Base-by-base conservation (phyloP, 345 rosid genomes). In the Isatis tinctoria region DNA sequence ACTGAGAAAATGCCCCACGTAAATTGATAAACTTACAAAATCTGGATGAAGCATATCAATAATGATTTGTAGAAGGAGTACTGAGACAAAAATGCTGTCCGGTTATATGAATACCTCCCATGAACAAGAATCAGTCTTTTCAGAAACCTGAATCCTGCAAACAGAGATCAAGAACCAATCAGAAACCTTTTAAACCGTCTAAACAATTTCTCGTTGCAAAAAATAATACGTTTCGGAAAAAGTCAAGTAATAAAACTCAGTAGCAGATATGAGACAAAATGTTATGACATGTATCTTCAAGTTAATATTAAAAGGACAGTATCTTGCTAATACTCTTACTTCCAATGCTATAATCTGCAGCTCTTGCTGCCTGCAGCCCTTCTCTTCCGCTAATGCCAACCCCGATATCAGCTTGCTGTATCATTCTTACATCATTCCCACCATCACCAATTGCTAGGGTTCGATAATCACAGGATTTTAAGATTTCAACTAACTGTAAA, bases 381-480 rank as follows among this genome's bases (percentile, higher is more conserved):
- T 95, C 99, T 85, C 98, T 90, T 75, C 98, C 98, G 57, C 99
- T 95, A 67, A 95, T 95, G 73, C 99, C 97, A 61, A 95, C 95
- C 36, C 99, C 98, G 27, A 95, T 90, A 74, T 92, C 99, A 69
- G 99, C 97, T 84, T 95, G 92, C 66, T 95, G 99, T 75, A 95
- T 95, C 99, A 95, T 95, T 82, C 96, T 85, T 82, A 95, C 98
- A 83, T 95, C 99, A 87, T 95, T 95, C 62, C 99, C 99, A 68
- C 98, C 99, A 73, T 95, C 98, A 65, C 98, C 99, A 84, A 92
- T 87, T 17, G 99, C 99, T 74, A 95, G 81, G 33, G 96, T 92
- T 81, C 98, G 85, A 82, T 95, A 95, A 74, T 95, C 98, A 49
- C 99, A 90, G 51, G 92, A 92, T 84, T 90, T 95, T 64, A 95